A percentile compares a stretch with the other conserved stretches of the same genome.
These are phyloP conservation scores for Pichia sp. DNA, from an alignment of 1,139 yeast genomes.

Conservation along the genomic window DNA sequence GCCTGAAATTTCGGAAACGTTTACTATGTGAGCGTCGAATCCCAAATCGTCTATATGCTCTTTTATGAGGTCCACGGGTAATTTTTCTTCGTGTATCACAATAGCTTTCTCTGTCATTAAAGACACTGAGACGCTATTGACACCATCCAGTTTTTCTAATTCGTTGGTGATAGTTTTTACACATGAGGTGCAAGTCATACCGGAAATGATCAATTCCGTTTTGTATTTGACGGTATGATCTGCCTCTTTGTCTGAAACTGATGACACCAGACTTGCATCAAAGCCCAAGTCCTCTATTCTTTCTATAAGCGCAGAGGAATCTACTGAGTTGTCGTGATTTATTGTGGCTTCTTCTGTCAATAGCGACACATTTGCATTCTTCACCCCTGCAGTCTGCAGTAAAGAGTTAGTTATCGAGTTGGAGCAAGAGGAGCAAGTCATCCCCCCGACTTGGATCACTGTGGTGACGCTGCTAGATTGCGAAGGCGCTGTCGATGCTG, in stretches of 20 bases:
- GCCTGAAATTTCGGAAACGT: constrained; percentile 38
- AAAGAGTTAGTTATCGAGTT: constrained; percentile 58
- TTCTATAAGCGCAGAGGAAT: constrained; percentile 39
- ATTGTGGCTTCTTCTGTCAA: constrained; percentile 71
- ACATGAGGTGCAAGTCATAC: constrained; percentile 91
- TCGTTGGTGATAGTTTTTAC: constrained; percentile 59
- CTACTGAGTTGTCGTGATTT: constrained; percentile 37
- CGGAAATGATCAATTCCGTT: constrained; percentile 38
- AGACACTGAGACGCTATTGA: constrained; percentile 52
- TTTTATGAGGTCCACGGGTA: constrained; percentile 37
- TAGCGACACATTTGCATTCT: constrained; percentile 56
- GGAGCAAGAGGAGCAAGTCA: constrained; percentile 88
- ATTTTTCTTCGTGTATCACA: constrained; percentile 42
- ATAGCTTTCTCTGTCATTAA: constrained; percentile 67
- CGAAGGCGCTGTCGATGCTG: background rate
- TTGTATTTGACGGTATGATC: constrained; percentile 20
- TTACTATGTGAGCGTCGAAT: constrained; percentile 42
- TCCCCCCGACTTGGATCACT: constrained; percentile 44
- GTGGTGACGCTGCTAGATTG: constrained; percentile 8
- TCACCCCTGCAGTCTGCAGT: constrained; percentile 45
- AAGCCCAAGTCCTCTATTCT: constrained; percentile 75
- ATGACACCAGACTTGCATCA: constrained; percentile 34
- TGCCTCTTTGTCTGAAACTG: constrained; percentile 1
- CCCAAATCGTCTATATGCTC: constrained; percentile 70
- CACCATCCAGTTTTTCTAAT: constrained; percentile 46